phyloP scores from a whole-genome alignment of 306 rosid genomes.

The Biancaea sappan region DNA sequence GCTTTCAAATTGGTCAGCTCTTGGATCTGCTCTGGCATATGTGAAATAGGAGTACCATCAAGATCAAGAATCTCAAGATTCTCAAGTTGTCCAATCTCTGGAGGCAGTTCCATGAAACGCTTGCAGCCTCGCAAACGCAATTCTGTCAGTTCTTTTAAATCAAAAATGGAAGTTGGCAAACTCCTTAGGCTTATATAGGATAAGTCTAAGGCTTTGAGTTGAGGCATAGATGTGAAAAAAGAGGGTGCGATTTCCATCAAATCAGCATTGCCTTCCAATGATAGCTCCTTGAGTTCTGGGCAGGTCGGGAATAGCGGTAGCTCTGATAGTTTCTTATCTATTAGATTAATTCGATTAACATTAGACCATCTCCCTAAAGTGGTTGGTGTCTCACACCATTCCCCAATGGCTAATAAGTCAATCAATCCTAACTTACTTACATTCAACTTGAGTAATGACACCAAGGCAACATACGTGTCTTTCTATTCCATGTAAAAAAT shows the following conservation, averaged over 20 bases:
- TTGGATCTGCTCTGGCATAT: background rate
- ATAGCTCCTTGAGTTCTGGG: background rate
- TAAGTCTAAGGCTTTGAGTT: background rate
- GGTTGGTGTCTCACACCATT: no score
- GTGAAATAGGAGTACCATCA: background rate
- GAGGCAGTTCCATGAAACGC: background rate
- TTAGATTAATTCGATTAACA: background rate
- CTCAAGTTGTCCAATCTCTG: background rate
- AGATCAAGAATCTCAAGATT: constrained; percentile 4
- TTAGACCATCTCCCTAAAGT: no score
- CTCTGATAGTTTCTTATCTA: background rate
- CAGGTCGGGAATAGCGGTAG: background rate
- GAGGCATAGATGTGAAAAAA: background rate
- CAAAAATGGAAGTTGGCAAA: background rate
- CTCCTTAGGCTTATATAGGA: background rate
- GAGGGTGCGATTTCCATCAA: background rate
- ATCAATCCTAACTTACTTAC: background rate
- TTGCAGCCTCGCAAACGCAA: background rate
- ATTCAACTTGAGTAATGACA: background rate
- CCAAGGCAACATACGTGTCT: background rate
- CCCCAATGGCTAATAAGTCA: background rate
- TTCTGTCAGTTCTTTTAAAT: background rate
- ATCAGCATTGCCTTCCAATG: background rate
- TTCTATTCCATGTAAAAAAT: no score
- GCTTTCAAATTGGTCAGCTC: background rate